A percentile compares a stretch with the other conserved stretches of the same genome.
Conservation (phyloP, 78 protist species). For the Dictyostelium brefeldianum region DNA sequence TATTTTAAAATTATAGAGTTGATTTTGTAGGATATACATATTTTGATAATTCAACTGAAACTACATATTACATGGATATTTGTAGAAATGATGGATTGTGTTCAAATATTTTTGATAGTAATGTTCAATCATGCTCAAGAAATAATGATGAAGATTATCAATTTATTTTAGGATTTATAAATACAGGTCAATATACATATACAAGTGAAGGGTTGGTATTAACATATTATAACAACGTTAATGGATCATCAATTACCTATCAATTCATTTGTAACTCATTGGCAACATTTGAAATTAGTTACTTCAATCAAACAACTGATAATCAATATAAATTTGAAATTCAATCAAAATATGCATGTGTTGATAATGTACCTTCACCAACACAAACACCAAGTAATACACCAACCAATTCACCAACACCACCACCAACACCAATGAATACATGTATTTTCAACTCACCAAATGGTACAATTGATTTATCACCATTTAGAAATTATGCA, state of each 20-base stretch:
- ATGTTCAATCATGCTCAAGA: background rate
- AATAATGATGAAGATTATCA: background rate
- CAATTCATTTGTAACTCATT: background rate
- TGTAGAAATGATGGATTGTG: background rate
- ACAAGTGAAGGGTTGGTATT: background rate
- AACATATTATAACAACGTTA: background rate
- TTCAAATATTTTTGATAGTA: background rate
- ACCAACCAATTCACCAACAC: background rate
- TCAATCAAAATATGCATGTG: background rate
- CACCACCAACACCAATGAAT: background rate
- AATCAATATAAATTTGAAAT: background rate
- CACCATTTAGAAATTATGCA: background rate
- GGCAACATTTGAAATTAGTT: background rate
- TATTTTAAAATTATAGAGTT: background rate
- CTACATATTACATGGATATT: background rate
- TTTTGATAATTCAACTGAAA: background rate
- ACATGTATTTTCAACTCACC: background rate
- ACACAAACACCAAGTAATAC: background rate
- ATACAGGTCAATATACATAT: background rate
- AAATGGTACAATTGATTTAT: background rate
- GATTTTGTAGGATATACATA: background rate
- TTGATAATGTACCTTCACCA: background rate
- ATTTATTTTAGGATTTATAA: background rate
- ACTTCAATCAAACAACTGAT: background rate
- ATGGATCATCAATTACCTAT: background rate